These are phyloP conservation scores for Mangifera indica DNA, from an alignment of 345 rosid species.

Conservation along the genomic window DNA sequence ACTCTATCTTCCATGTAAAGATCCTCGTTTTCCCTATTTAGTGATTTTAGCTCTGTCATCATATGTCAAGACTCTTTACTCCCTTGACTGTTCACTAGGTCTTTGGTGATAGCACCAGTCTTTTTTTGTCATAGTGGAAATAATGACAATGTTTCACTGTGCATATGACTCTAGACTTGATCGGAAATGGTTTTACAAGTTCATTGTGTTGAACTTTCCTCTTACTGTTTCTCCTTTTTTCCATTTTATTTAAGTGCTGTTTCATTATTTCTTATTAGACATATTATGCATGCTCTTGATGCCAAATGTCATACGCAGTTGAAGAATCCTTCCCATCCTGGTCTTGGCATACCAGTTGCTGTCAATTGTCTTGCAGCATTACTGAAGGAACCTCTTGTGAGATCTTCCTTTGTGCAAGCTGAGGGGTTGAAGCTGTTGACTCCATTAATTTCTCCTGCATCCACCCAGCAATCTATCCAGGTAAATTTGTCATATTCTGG, in stretches of 20 bases:
- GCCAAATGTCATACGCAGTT: slow-evolving; percentile 45
- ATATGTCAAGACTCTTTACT: background rate
- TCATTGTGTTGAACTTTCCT: background rate
- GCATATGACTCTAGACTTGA: background rate
- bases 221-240: background rate
- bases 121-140: background rate
- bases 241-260: background rate
- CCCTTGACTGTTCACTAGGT: background rate
- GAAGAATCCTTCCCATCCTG: slow-evolving; percentile 90
- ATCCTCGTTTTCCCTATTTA: background rate
- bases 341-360: slow-evolving; percentile 70
- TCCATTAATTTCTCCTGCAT: slow-evolving; percentile 88
- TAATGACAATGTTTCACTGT: background rate
- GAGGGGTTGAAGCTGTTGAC: slow-evolving; percentile 91
- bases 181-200: slow-evolving; percentile 3
- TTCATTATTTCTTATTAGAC: background rate
- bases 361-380: slow-evolving; percentile 71
- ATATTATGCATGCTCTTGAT: slow-evolving; percentile 12
- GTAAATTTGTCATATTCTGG: slow-evolving; percentile 30
- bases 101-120: background rate
- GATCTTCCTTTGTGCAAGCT: slow-evolving; percentile 84
- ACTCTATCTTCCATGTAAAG: background rate
- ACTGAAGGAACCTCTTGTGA: slow-evolving; percentile 82
- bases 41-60: no score
- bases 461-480: slow-evolving; percentile 97